Percentiles rank a stretch among this genome's conserved stretches.
Evolutionary conservation across 2,329 filamentous ascomycete species (phyloP).

Genomic region (Juglanconis sp.): DNA sequence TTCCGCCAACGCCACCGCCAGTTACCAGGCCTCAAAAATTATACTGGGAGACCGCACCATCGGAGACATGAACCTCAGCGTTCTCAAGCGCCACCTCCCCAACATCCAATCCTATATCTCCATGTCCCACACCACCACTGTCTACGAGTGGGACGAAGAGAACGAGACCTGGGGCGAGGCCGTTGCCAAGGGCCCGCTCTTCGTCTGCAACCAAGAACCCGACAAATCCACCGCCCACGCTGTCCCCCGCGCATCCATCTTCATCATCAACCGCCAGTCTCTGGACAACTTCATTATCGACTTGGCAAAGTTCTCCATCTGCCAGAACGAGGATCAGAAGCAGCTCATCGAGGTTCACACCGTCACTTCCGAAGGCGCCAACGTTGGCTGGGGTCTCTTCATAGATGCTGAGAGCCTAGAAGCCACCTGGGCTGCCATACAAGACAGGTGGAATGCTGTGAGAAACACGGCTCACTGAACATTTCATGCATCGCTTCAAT

Average conservation of each 20-base stretch:
- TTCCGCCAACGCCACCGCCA: slow-evolving; percentile 27
- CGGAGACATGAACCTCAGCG: slow-evolving; percentile 81
- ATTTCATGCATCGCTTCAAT: too few species aligned
- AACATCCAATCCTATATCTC: slow-evolving; percentile 70
- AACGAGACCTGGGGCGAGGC: slow-evolving; percentile 77
- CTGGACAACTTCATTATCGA: slow-evolving; percentile 69
- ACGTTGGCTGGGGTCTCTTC: not conserved
- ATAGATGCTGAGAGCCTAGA: not conserved
- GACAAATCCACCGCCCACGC: slow-evolving; percentile 29
- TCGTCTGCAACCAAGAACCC: slow-evolving; percentile 68
- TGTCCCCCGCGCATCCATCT: slow-evolving; percentile 53
- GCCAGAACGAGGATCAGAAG: slow-evolving; percentile 42
- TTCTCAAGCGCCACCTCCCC: slow-evolving; percentile 78
- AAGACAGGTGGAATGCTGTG: not conserved
- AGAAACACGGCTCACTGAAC: not conserved
- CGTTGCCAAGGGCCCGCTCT: slow-evolving; percentile 82
- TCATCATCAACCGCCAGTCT: slow-evolving; percentile 70
- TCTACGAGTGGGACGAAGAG: slow-evolving; percentile 73
- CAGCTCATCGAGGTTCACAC: not conserved
- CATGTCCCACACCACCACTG: slow-evolving; percentile 79
- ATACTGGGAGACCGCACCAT: slow-evolving; percentile 60
- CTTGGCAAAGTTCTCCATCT: slow-evolving; percentile 57
- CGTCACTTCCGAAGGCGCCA: not conserved
- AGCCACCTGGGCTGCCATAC: not conserved
- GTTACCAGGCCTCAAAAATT: slow-evolving; percentile 61